phyloP scores from a whole-genome alignment of 371 early-diverging fungal species.

The Mucor irregularis region DNA sequence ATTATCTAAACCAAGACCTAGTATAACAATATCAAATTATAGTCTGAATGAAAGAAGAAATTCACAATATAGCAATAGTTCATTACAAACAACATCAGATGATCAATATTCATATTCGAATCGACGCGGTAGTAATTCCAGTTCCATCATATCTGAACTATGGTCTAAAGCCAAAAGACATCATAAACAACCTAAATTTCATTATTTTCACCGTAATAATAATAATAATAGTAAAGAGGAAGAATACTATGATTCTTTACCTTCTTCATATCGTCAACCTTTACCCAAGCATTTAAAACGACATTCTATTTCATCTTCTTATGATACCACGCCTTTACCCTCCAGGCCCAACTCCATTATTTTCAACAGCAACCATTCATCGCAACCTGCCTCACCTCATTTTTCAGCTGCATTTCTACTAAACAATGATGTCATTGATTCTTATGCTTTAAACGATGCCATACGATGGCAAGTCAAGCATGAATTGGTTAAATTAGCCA shows the following conservation, averaged over 20 bases:
- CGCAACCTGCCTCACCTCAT: conserved; percentile 37
- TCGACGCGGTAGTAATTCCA: conserved; percentile 28
- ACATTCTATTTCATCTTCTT: conserved; percentile 30
- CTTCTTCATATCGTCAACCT: conserved; percentile 7
- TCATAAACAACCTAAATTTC: conserved; percentile 37
- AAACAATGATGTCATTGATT: conserved; percentile 25
- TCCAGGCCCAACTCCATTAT: conserved; percentile 35
- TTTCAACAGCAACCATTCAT: conserved; percentile 9
- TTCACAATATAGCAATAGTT: conserved; percentile 36
- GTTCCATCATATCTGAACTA: conserved; percentile 30
- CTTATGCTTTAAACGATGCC: conserved; percentile 15
- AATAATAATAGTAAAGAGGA: conserved; percentile 4
- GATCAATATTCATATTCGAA: conserved; percentile 33
- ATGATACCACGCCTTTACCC: conserved; percentile 19
- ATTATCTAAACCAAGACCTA: conserved; percentile 9
- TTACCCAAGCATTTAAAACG: conserved; percentile 18
- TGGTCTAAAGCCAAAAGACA: conserved; percentile 40
- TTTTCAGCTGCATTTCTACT: conserved; percentile 18
- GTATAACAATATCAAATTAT: conserved; percentile 14
- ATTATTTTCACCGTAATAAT: conserved; percentile 6
- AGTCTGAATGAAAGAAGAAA: conserved; percentile 20
- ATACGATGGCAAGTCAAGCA: conserved; percentile 34
- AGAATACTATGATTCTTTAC: background rate
- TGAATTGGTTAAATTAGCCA: conserved; percentile 38
- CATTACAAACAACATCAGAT: conserved; percentile 27